phyloP scores from a whole-genome alignment of 345 rosid species.

The Sonneratia caseolaris region DNA sequence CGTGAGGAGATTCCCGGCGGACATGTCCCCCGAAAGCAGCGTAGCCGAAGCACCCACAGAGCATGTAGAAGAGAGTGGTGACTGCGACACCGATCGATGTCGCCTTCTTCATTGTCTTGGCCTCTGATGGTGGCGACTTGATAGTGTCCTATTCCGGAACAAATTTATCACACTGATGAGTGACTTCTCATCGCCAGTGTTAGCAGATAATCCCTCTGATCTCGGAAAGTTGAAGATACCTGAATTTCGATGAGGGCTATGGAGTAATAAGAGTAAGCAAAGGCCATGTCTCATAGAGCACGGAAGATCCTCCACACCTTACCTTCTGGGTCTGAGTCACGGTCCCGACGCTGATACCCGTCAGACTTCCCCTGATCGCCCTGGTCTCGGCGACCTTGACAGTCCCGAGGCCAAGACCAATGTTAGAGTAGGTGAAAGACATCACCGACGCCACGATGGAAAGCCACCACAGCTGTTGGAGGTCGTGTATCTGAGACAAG shows the following conservation, averaged over 20 bases:
- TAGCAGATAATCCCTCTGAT: neutral
- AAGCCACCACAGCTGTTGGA: slow-evolving; percentile 83
- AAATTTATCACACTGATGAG: neutral
- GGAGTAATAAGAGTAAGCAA: slow-evolving; percentile 85
- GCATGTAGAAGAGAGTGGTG: slow-evolving; percentile 84
- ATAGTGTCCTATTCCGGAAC: slow-evolving; percentile 36
- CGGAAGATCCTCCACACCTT: slow-evolving; percentile 78
- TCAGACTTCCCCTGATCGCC: slow-evolving; percentile 49
- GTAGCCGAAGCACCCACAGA: slow-evolving; percentile 83
- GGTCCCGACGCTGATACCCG: slow-evolving; percentile 47
- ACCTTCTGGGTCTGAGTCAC: slow-evolving; percentile 51
- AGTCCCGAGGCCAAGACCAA: slow-evolving; percentile 77
- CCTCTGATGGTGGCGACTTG: slow-evolving; percentile 62
- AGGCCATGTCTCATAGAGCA: slow-evolving; percentile 84
- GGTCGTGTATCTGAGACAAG: slow-evolving; percentile 75
- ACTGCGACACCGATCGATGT: slow-evolving; percentile 49
- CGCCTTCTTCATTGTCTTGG: slow-evolving; percentile 78
- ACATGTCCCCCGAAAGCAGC: slow-evolving; percentile 70
- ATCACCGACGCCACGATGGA: slow-evolving; percentile 80
- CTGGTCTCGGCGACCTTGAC: slow-evolving; percentile 59
- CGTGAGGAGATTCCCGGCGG: slow-evolving; percentile 71
- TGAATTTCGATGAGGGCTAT: slow-evolving; percentile 76
- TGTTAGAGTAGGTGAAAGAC: slow-evolving; percentile 85
- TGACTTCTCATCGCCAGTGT: neutral
- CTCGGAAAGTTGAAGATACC: slow-evolving; percentile 20